A percentile compares a stretch with the other conserved stretches of the same genome.
phyloP scores from a whole-genome alignment of 176 grass and related monocot genomes.

The Musa beccarii region DNA sequence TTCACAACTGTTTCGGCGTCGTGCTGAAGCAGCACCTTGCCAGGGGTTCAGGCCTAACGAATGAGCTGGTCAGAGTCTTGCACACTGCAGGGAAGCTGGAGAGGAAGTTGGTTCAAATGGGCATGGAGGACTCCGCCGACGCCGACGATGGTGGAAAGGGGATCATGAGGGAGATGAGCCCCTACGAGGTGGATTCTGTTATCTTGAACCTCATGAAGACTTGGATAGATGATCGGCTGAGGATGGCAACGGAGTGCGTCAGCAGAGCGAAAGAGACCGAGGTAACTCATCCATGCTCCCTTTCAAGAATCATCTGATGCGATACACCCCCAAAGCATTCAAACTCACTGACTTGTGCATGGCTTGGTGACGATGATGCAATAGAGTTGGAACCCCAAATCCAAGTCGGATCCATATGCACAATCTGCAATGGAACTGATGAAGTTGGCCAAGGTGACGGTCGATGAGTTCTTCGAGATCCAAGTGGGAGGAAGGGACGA shows the following conservation, averaged over 20 bases:
- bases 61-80: slow-evolving; percentile 74
- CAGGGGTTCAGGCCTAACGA: slow-evolving; percentile 49
- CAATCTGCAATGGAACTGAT: slow-evolving; percentile 63
- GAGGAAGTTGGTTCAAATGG: slow-evolving; percentile 72
- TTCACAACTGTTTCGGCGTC: slow-evolving; percentile 74
- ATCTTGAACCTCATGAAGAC: slow-evolving; percentile 64
- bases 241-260: slow-evolving; percentile 52
- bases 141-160: slow-evolving; percentile 52
- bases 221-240: slow-evolving; percentile 84
- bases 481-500: slow-evolving; percentile 62
- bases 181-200: slow-evolving; percentile 74
- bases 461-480: slow-evolving; percentile 82
- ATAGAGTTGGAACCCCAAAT: slow-evolving; percentile 86
- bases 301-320: not conserved
- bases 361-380: not conserved
- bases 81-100: slow-evolving; percentile 68
- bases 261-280: slow-evolving; percentile 78
- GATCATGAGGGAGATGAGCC: slow-evolving; percentile 68
- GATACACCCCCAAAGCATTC: not conserved
- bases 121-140: slow-evolving; percentile 52
- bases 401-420: slow-evolving; percentile 65
- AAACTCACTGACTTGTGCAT: not conserved
- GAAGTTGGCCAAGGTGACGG: slow-evolving; percentile 52
- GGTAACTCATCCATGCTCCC: slow-evolving; percentile 20
- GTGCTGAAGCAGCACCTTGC: slow-evolving; percentile 60